These are phyloP conservation scores for Pseudozyma sp. DNA, from an alignment of 1,284 basidiomycete genomes.

Conservation along the genomic window DNA sequence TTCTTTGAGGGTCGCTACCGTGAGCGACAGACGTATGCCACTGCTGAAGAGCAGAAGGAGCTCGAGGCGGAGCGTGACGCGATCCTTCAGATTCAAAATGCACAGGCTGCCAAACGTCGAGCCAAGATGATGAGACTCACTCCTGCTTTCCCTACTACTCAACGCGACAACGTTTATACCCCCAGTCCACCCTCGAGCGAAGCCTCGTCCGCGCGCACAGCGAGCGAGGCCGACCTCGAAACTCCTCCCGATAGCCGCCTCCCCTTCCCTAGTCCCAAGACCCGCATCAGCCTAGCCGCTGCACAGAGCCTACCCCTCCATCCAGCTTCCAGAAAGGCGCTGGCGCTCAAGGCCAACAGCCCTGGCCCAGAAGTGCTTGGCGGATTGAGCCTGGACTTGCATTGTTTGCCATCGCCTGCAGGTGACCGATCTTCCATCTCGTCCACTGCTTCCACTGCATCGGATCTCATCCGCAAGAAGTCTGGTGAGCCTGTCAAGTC, in stretches of 20 bases:
- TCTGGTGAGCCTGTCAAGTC: constrained; percentile 91
- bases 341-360: constrained; percentile 52
- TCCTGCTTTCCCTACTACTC: constrained; percentile 36
- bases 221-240: constrained; percentile 33
- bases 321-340: constrained; percentile 53
- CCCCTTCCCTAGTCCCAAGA: constrained; percentile 45
- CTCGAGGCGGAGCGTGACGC: constrained; percentile 40
- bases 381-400: constrained; percentile 61
- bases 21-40: constrained; percentile 35
- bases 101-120: constrained; percentile 52
- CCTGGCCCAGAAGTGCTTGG: constrained; percentile 51
- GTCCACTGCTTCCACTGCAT: constrained; percentile 36
- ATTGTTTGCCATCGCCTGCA: constrained; percentile 54
- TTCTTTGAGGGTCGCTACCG: constrained; percentile 41
- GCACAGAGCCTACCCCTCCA: constrained; percentile 33
- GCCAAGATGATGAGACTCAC: constrained; percentile 59
- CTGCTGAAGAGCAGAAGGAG: constrained; percentile 33
- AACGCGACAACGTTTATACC: constrained; percentile 27
- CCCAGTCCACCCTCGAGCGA: constrained; percentile 48
- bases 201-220: constrained; percentile 32
- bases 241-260: constrained; percentile 38
- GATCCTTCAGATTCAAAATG: constrained; percentile 43
- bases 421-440: constrained; percentile 44
- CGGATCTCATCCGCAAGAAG: constrained; percentile 80
- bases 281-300: constrained; percentile 18